These are phyloP conservation scores for Tulasnella sp. DNA, from an alignment of 768 basidiomycete genomes.

Conservation along the genomic window DNA sequence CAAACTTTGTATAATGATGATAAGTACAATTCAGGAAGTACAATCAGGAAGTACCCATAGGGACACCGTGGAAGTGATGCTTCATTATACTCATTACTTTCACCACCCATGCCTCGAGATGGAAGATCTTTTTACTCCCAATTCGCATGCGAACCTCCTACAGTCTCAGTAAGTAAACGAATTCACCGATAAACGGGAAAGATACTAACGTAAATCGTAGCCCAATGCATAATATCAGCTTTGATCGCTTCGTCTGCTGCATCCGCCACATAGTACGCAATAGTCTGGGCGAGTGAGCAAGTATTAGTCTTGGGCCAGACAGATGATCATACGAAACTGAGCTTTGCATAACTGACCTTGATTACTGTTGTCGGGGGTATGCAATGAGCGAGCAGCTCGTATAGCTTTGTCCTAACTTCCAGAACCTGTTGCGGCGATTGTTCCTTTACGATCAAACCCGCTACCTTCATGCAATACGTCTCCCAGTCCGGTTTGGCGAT, in stretches of 20 bases:
- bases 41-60: background rate
- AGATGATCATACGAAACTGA: too few relatives aligned
- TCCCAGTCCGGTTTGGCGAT: constrained; percentile 99
- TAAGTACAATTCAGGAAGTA: too few relatives aligned
- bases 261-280: constrained; percentile 79
- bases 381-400: constrained; percentile 92
- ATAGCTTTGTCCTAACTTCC: constrained; percentile 86
- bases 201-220: constrained; percentile 77
- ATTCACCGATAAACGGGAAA: background rate
- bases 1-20: too few relatives aligned
- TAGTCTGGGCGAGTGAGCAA: constrained; percentile 46
- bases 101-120: constrained; percentile 94
- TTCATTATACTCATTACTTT: constrained; percentile 91
- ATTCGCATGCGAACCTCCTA: constrained; percentile 95
- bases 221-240: constrained; percentile 94
- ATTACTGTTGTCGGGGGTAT: constrained; percentile 88
- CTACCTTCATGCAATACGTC: constrained; percentile 86
- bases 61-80: constrained; percentile 19
- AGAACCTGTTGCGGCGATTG: constrained; percentile 83
- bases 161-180: background rate
- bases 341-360: constrained; percentile 50
- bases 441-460: constrained; percentile 78
- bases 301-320: background rate
- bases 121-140: constrained; percentile 89
- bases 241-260: constrained; percentile 84